phyloP scores from a whole-genome alignment of 1,139 yeast species.

The Yamadazyma jaroonii region DNA sequence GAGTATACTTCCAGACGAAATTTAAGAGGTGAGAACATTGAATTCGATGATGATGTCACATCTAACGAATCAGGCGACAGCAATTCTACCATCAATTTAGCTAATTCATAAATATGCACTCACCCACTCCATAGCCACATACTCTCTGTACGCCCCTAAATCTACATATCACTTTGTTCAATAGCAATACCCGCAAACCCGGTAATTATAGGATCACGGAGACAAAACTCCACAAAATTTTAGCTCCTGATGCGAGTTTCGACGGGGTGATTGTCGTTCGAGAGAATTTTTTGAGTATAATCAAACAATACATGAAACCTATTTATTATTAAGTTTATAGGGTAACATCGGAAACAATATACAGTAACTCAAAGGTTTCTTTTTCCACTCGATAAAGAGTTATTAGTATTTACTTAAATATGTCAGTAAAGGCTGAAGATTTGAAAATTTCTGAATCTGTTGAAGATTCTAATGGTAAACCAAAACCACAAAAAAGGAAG shows the following conservation, averaged over 20 bases:
- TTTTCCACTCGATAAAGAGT: background rate
- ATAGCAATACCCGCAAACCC: background rate
- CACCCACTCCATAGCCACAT: background rate
- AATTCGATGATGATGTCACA: background rate
- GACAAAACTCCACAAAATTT: background rate
- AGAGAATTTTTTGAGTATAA: background rate
- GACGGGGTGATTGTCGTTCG: background rate
- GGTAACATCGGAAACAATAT: conserved; percentile 10
- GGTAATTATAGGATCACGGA: background rate
- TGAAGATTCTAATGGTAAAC: conserved; percentile 24
- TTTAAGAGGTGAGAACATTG: background rate
- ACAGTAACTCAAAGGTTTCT: background rate
- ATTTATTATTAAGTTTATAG: background rate
- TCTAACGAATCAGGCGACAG: background rate
- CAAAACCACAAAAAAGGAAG: conserved; percentile 22
- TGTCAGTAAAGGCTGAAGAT: conserved; percentile 3
- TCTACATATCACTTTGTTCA: too few relatives aligned
- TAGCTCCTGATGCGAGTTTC: background rate
- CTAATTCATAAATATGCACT: background rate
- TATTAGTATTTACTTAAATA: background rate
- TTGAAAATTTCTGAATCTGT: conserved; percentile 29
- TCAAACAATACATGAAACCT: too few relatives aligned
- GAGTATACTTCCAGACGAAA: conserved; percentile 7
- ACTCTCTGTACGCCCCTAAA: background rate
- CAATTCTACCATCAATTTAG: background rate